A percentile compares a stretch with the other conserved stretches of the same genome.
Conservation (phyloP, 2,329 filamentous ascomycete genomes). For the Aspergillus pseudoterreus region DNA sequence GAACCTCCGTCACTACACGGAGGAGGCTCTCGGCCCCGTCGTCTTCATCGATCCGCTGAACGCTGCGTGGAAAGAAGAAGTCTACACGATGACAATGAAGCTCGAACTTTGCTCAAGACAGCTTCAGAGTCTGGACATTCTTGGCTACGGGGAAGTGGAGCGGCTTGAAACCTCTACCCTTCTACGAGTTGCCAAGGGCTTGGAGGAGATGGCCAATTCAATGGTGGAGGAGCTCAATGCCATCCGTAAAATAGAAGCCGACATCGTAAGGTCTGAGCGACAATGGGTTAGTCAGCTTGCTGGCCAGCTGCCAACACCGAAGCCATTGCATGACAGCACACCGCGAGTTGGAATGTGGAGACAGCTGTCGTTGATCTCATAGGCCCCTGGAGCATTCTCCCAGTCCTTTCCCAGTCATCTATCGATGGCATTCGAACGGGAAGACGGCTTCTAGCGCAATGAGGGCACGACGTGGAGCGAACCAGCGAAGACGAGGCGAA, state of each 20-base stretch:
- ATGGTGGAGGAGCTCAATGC: conserved; percentile 37
- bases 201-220: conserved; percentile 27
- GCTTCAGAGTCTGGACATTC: conserved; percentile 35
- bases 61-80: conserved; percentile 32
- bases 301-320: conserved; percentile 18
- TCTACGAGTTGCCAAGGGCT: conserved; percentile 22
- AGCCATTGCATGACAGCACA: conserved; percentile 5
- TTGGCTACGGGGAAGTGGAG: conserved; percentile 24
- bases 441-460: too few relatives aligned
- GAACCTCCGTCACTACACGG: conserved; percentile 12
- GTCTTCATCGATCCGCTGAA: conserved; percentile 35
- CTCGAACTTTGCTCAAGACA: conserved; percentile 34
- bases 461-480: too few relatives aligned
- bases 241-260: conserved; percentile 34
- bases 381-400: neutral
- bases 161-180: conserved; percentile 28
- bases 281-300: conserved; percentile 29
- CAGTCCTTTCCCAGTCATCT: neutral
- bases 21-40: conserved; percentile 7
- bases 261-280: conserved; percentile 33
- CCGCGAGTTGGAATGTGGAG: conserved; percentile 27
- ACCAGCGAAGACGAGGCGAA: too few relatives aligned
- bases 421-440: neutral
- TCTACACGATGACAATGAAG: conserved; percentile 26
- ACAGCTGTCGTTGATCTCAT: conserved; percentile 11